Evolutionary conservation across 768 basidiomycete genomes (phyloP), one percentile per base, ranked within the genome.

Genomic region (Suillus plorans): DNA sequence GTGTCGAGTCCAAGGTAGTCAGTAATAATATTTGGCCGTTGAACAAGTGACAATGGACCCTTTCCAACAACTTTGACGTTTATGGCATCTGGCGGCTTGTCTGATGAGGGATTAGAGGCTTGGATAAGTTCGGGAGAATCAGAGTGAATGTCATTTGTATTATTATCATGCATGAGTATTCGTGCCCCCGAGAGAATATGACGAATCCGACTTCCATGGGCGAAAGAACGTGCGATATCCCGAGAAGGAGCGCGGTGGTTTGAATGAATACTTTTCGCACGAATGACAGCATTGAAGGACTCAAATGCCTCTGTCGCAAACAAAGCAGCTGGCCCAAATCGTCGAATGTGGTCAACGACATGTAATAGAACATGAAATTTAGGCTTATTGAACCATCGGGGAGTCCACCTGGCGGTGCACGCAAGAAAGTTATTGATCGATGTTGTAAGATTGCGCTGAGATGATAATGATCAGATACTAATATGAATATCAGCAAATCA

Each of bases 211-310:
- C 73, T 72, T 3, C 67, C 68, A 45, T 71, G 69, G 2, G 72
- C 76, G 63, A 77, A 73, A 0, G 67, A 65, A 14, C 45, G 16
- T 9, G 69, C 72, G 62, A 78, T 78, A 59, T 77, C 78, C 0
- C 70, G 68, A 10, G 74, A 77, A 0, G 76, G 78, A 1, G 78
- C 75, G 28, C 73, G 73, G 7, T 72, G 68, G 63, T 81, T 81
- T 8, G n/a, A n/a, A n/a, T n/a, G n/a, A n/a, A n/a, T n/a, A n/a
- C n/a, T n/a, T n/a, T n/a, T n/a, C n/a, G n/a, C n/a, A n/a, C n/a
- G n/a, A n/a, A n/a, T n/a, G n/a, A n/a, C n/a, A n/a, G n/a, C n/a
- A n/a, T n/a, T n/a, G n/a, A n/a, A n/a, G n/a, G n/a, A n/a, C n/a
- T n/a, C n/a, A n/a, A n/a, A n/a, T n/a, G n/a, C n/a, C n/a, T n/a